Conservation (phyloP, 768 basidiomycete species). For the Favolaschia claudopus region DNA sequence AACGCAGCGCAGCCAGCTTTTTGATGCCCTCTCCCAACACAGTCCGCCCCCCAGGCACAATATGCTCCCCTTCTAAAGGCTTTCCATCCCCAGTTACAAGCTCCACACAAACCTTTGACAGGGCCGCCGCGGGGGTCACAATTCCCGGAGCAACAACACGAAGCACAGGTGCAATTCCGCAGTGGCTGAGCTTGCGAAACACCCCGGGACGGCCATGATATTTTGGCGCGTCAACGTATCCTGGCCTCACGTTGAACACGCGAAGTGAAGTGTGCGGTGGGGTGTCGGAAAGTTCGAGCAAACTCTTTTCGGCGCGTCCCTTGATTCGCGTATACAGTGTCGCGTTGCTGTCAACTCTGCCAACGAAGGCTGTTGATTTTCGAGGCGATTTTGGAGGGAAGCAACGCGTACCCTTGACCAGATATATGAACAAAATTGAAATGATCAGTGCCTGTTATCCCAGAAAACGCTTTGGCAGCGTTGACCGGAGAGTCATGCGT, state of each 20-base stretch:
- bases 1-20: no score
- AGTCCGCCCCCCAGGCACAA: neutral
- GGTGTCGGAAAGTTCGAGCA: neutral
- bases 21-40: no score
- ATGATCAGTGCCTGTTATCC: no score
- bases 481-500: no score
- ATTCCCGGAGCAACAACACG: neutral
- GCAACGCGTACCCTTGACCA: no score
- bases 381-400: no score
- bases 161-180: neutral
- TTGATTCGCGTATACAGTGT: neutral
- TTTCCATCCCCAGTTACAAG: neutral
- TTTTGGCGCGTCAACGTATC: neutral
- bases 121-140: neutral
- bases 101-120: neutral
- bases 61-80: neutral
- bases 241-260: conserved; percentile 6
- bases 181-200: neutral
- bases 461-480: no score
- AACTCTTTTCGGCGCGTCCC: neutral
- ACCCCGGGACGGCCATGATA: neutral
- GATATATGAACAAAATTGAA: no score
- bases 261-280: neutral
- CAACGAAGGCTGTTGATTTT: no score
- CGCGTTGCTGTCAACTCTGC: no score